Evolutionary conservation across 805 yeast genomes (phyloP), one percentile per base, ranked within the genome.

Genomic region (Clavispora fructus): DNA sequence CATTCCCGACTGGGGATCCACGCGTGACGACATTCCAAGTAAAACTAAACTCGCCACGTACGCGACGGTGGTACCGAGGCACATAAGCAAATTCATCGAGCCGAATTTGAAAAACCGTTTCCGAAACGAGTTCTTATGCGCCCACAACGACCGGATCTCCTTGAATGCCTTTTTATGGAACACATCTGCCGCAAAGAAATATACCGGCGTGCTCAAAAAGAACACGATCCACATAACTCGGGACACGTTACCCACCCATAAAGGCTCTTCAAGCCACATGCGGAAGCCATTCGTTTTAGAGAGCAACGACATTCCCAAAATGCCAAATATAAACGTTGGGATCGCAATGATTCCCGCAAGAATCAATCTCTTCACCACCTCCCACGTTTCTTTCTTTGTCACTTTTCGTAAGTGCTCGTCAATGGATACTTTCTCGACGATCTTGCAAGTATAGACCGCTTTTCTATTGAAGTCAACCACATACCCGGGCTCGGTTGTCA

Each of bases 31-130:
- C 31, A 78, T 58, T 3, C 62, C 70, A 11, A 85, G 62, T 39
- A 83, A 63, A 0, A 77, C 81, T 35, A 86, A 72, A 57, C 88
- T 82, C 6, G 88, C 78, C 60, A 83, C 73, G 59, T 85, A 86
- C 1, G 92, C 80, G 19, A 86, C 80, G 0, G 85, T 65, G 0
- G 92, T 86, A 10, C 94, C 94, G 41, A 85, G 63, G 42, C 79
- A 74, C 83, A 86, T 82, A 52, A 86, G 72, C 51, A 85, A 60
- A 58, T 78, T 85, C 92, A 86, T 86, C 2, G 90, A 83, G 3
- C 95, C 95, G 62, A 86, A 86, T 54, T 75, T 75, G 51, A 85
- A 75, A 13, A 85, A 50, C 35, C 90, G 66, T 51, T 78, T 73
- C 19, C 59, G 66, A 74, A 82, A 79, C 1, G 82, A 65, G 40